Evolutionary conservation across 805 yeast species (phyloP).

Genomic region (Suhomyces xylopsoci): DNA sequence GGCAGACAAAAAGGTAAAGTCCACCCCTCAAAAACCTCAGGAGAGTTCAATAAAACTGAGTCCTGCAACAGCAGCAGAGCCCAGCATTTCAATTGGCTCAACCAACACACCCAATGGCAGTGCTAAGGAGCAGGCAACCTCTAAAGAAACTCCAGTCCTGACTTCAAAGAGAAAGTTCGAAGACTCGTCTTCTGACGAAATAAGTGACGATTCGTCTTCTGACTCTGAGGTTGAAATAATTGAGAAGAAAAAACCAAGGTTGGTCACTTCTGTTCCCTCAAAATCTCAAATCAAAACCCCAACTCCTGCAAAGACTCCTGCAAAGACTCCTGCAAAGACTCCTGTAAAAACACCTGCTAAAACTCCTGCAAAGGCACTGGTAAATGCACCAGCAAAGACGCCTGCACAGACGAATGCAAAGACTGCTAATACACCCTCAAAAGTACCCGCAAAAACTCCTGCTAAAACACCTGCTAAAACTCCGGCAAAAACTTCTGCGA

Average conservation of each 20-base stretch:
- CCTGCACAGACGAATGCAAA: neutral
- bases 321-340: neutral
- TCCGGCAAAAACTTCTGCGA: neutral
- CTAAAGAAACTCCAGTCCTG: conserved; percentile 4
- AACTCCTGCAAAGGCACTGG: neutral
- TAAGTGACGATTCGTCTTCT: conserved; percentile 15
- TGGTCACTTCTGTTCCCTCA: conserved; percentile 9
- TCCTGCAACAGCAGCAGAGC: neutral
- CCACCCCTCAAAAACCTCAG: neutral
- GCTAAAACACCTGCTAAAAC: neutral
- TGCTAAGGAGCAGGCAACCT: neutral
- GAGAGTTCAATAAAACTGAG: neutral
- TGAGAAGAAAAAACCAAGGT: conserved; percentile 20
- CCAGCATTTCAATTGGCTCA: neutral
- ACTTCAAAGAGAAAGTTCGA: conserved; percentile 10
- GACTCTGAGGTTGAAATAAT: conserved; percentile 14
- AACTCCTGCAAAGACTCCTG: neutral
- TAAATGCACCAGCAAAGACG: neutral
- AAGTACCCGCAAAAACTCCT: neutral
- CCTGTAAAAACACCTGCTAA: neutral
- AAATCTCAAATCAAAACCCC: neutral
- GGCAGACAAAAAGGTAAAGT: neutral
- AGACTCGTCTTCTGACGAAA: conserved; percentile 16
- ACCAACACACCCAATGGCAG: neutral
- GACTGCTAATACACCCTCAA: neutral